Evolutionary conservation across 495 filamentous ascomycete species (phyloP), one percentile per base, ranked within the genome.

Genomic region (Bombardia bombarda): DNA sequence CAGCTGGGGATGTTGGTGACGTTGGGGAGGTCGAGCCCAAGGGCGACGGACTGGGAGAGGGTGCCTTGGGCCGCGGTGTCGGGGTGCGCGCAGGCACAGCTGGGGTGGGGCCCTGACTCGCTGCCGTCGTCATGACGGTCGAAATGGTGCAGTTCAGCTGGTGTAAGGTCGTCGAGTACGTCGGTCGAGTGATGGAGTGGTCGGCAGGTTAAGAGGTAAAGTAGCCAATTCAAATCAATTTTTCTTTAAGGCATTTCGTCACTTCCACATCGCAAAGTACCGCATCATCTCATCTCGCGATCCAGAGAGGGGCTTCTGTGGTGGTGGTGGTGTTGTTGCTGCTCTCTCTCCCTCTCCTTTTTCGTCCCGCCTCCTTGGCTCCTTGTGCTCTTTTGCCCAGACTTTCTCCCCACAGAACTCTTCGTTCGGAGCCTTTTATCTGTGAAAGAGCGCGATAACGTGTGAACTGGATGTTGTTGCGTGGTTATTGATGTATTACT

Each of bases 11-110:
- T 35, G 30, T 28, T 13, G 30, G 19, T 37, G 25, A 24, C 13
- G 40, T 24, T 4, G 43, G 28, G 2, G 32, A 34, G 17, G 9
- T 34, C 2, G n/a, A 7, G 17, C 12, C n/a, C 2, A 14, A 34
- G 3, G 32, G 2, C 32, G 32, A 14, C 17, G 32, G n/a, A 3
- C n/a, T 20, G 12, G 40, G 17, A 13, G 26, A 34, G 23, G 37
- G 4, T 30, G 13, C 13, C 10, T 9, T 25, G 8, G 22, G 32
- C 5, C 8, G 39, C 39, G 52, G 52, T 30, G 60, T 61, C 23
- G 58, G 49, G 34, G 41, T 39, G 42, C 55, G 61, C 35, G 46
- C 49, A 21, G 55, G n/a, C n/a, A n/a, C n/a, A n/a, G n/a, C n/a
- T n/a, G n/a, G 61, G 38, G 42, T 45, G 18, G 50, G 53, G 21